Evolutionary conservation across 2,329 filamentous ascomycete species (phyloP), one percentile per base, ranked within the genome.

Genomic region (Venturia pyrina): DNA sequence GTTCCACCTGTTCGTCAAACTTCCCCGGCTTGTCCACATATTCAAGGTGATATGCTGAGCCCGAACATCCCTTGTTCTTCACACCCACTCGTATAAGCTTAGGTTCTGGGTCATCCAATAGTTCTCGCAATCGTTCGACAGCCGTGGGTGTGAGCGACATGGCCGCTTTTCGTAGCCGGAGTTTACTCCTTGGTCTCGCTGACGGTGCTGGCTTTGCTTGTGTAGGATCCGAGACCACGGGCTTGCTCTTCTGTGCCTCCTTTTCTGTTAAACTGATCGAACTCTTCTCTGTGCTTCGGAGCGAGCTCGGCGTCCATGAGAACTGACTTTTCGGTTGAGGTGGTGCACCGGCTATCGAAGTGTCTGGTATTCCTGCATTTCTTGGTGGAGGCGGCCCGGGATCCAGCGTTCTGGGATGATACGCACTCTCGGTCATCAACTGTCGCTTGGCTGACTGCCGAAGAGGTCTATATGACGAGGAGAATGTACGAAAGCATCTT

Each of bases 11-110:
- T 77, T 99, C 95, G 72, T 99, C 95, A 72, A 98, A 93, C 46
- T 85, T 81, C 4, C 87, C 91, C 0, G 93, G 85, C 81, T 93
- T 93, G 71, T 98, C 93, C 62, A 98, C 93, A 72, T 93, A 99
- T 78, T 98, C 93, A 37, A 99, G 81, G 73, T 97, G 87, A 75
- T 99, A 99, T 41, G 93, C 89, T 70, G 98, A 80, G 19, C 95
- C 95, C 64, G 92, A 97, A 78, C 95, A 99, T 11, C 95, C 95
- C 69, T 91, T 85, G 77, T 96, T 97, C 76, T 89, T 91, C 68
- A 98, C 95, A 15, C 95, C 93, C 6, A 99, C 90, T 71, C 95
- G 88, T 75, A 99, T 96, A 69, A 96, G 83, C 79, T 96, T 96
- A 1, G 93, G 92, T 34, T 95, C 87, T 0, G 95, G 95, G 72